A percentile compares a stretch with the other conserved stretches of the same genome.
Conservation (phyloP, 2,329 filamentous ascomycete genomes). For the Fusarium avenaceum region DNA sequence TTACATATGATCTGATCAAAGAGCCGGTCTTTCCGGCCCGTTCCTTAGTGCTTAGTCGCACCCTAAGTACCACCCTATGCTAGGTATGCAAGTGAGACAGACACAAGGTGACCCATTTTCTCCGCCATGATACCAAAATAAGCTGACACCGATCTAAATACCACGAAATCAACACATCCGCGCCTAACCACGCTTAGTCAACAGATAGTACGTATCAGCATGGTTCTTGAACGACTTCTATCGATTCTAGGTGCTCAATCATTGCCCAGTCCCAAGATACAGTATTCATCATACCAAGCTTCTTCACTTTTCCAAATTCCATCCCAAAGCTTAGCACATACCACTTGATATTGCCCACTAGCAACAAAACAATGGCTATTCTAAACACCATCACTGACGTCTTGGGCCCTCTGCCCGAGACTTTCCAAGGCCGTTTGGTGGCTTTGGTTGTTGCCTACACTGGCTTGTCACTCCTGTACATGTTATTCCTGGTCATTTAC, state of each 20-base stretch:
- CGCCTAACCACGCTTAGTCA: neutral
- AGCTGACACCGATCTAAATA: too few relatives aligned
- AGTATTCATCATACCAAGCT: neutral
- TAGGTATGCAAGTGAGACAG: too few relatives aligned
- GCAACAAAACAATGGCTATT: neutral
- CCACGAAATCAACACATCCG: too few relatives aligned
- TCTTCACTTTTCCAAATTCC: neutral
- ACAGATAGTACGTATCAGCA: neutral
- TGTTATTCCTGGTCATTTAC: neutral
- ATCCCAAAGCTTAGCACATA: neutral
- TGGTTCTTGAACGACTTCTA: neutral
- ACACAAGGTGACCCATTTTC: too few relatives aligned
- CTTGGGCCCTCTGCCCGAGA: neutral
- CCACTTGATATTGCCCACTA: neutral
- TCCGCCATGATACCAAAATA: too few relatives aligned
- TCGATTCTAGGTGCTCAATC: neutral
- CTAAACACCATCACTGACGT: neutral
- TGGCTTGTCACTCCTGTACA: neutral
- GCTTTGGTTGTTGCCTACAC: neutral
- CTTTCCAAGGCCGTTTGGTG: neutral
- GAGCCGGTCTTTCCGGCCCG: too few relatives aligned
- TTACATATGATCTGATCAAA: too few relatives aligned
- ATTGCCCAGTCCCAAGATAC: neutral
- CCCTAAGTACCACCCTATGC: too few relatives aligned
- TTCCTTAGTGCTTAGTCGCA: too few relatives aligned